A percentile compares a stretch with the other conserved stretches of the same genome.
phyloP scores from a whole-genome alignment of 2,329 filamentous ascomycete genomes.

The Ophiocordyceps camponoti-saundersi region DNA sequence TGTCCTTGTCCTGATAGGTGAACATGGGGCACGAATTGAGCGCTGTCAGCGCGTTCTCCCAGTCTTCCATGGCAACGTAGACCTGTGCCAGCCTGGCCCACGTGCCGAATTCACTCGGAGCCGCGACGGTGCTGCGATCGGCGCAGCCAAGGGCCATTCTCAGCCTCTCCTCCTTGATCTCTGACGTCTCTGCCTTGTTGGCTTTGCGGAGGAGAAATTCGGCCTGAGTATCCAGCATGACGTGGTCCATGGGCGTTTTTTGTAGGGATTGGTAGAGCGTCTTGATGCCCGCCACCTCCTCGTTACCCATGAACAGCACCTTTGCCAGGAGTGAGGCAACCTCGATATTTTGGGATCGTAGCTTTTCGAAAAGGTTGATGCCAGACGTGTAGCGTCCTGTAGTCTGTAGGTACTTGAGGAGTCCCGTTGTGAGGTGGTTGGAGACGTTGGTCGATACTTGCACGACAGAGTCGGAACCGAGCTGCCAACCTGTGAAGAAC shows the following conservation, averaged over 20 bases:
- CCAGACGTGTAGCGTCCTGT: constrained; percentile 88
- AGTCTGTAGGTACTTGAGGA: constrained; percentile 87
- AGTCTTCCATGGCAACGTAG: constrained; percentile 86
- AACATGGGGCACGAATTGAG: constrained; percentile 99
- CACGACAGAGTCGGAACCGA: constrained; percentile 91
- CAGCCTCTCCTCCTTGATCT: constrained; percentile 47
- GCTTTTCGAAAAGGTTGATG: constrained; percentile 94
- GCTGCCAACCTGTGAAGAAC: constrained; percentile 55
- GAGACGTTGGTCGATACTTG: constrained; percentile 95
- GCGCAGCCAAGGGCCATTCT: constrained; percentile 84
- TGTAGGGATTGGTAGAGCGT: constrained; percentile 77
- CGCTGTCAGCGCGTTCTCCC: constrained; percentile 88
- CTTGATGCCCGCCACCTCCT: constrained; percentile 89
- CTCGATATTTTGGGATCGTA: constrained; percentile 77
- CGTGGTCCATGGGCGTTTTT: constrained; percentile 92
- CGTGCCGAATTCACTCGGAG: constrained; percentile 91
- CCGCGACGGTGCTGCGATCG: constrained; percentile 85
- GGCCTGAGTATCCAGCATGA: constrained; percentile 86
- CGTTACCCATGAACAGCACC: constrained; percentile 85
- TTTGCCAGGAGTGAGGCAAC: constrained; percentile 84
- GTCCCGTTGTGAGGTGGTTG: constrained; percentile 86
- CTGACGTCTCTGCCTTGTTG: constrained; percentile 30
- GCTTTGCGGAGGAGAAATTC: constrained; percentile 83
- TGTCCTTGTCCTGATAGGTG: constrained; percentile 97
- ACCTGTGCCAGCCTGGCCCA: constrained; percentile 91